A percentile compares a stretch with the other conserved stretches of the same genome.
These are phyloP conservation scores for Zymoseptoria crescenta DNA, from an alignment of 2,329 filamentous ascomycete genomes.

Conservation along the genomic window DNA sequence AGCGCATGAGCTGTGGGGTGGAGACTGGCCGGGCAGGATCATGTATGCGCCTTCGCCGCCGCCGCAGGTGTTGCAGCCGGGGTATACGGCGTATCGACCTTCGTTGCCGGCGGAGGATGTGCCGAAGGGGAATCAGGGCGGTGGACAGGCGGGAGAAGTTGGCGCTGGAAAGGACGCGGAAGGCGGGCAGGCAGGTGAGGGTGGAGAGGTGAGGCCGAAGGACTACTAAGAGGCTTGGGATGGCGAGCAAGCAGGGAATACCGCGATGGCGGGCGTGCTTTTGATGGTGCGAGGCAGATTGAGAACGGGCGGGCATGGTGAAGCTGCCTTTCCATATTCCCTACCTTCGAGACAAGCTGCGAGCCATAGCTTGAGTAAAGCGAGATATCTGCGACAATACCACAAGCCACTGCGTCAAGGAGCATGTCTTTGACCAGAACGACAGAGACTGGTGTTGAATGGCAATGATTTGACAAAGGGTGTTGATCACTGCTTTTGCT, in stretches of 20 bases:
- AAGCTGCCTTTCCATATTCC: no score
- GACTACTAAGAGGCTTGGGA: background rate
- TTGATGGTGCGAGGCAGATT: background rate
- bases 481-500: background rate
- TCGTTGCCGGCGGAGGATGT: background rate
- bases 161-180: background rate
- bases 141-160: background rate
- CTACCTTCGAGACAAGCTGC: no score
- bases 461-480: background rate
- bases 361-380: no score
- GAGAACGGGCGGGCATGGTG: background rate
- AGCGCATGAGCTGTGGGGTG: background rate
- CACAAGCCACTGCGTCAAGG: background rate
- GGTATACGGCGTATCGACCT: background rate
- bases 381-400: no score
- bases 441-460: background rate
- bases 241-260: background rate
- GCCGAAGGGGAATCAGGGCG: background rate
- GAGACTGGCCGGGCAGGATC: background rate
- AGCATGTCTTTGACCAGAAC: background rate
- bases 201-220: background rate
- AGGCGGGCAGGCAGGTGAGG: background rate
- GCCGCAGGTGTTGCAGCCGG: background rate
- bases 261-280: background rate
- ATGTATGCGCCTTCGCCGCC: background rate